Base-by-base conservation (phyloP, 108 stramenopile species). In the Asterionellopsis glacialis region DNA sequence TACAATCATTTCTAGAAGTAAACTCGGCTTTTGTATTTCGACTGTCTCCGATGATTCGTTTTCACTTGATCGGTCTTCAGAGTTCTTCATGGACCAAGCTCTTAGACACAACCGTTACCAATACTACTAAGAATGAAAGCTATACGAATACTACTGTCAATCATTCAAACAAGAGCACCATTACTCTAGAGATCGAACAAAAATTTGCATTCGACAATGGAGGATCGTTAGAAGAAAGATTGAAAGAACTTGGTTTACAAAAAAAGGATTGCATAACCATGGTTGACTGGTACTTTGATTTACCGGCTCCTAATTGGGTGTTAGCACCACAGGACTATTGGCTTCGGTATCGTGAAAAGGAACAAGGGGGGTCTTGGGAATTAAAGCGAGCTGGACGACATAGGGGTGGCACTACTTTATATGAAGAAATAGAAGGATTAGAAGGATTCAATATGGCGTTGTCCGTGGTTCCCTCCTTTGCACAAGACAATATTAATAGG, bases 261-360 rank as follows among this genome's bases (percentile, higher is more conserved):
- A 16, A 39, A 10, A 28, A 57, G 22, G 16, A 45, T 40, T 21
- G 43, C 15, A 40, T 15, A 45, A 24, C 25, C 52, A 22, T 69
- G 27, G 39, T 62, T 2, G 80, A 82, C 48, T 77, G 76, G 80
- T 82, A 82, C 52, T 77, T 75, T 55, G 80, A 82, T 51, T 52
- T 15, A 3, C 49, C 45, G 0, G 27, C 49, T 9, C 42, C 48
- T 28, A 2, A 7, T 2, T 33, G 33, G 33, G 33, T 45, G 1
- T 57, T 82, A 0, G 27, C 64, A 15, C 57, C 58, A 21, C 59
- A 64, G 41, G 81, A 82, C 40, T 58, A 47, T 28, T 82, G 81
- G 81, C 51, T 82, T 57, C 58, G 81, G 45, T 78, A 62, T 51
- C 80, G 80, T 7, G 49, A 41, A 21, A 16, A 19, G 16, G 51